Percentiles rank a stretch among this genome's conserved stretches.
phyloP scores from a whole-genome alignment of 1,284 basidiomycete species.

The Waitea zeae region DNA sequence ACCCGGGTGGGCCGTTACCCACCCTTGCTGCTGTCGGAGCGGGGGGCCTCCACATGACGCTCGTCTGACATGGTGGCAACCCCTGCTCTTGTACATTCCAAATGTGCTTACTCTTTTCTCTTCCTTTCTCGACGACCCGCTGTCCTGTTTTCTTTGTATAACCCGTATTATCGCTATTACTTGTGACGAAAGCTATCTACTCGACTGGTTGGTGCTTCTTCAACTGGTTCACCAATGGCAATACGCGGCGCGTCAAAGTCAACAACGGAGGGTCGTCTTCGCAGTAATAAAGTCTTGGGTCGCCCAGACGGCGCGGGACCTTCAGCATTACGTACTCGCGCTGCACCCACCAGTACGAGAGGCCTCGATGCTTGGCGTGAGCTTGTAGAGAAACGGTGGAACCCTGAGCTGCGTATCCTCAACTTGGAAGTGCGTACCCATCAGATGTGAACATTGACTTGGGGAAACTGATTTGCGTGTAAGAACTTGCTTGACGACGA shows the following conservation, averaged over 20 bases:
- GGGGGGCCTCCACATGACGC: not conserved
- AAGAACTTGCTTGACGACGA: slow-evolving; percentile 55
- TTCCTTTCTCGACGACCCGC: no score
- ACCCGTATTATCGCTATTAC: not conserved
- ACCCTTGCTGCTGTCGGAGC: not conserved
- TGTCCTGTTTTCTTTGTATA: not conserved
- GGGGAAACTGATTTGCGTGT: not conserved
- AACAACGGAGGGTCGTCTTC: slow-evolving; percentile 27
- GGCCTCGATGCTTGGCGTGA: slow-evolving; percentile 49
- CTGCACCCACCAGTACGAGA: slow-evolving; percentile 16
- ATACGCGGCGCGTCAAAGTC: slow-evolving; percentile 37
- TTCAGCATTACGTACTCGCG: no score
- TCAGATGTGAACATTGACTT: not conserved
- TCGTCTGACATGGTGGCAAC: no score
- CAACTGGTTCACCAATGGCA: slow-evolving; percentile 28
- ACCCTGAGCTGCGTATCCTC: slow-evolving; percentile 48
- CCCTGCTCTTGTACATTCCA: no score
- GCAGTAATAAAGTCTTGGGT: slow-evolving; percentile 33
- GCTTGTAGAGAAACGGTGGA: slow-evolving; percentile 53
- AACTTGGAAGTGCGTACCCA: slow-evolving; percentile 71
- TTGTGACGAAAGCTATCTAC: slow-evolving; percentile 14
- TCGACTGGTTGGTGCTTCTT: slow-evolving; percentile 14
- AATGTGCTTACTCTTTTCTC: no score
- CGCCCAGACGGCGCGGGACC: slow-evolving; percentile 7
- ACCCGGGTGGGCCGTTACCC: slow-evolving; percentile 13